Conservation (phyloP, 1,139 yeast genomes). For the Geotrichum macrosporum region DNA sequence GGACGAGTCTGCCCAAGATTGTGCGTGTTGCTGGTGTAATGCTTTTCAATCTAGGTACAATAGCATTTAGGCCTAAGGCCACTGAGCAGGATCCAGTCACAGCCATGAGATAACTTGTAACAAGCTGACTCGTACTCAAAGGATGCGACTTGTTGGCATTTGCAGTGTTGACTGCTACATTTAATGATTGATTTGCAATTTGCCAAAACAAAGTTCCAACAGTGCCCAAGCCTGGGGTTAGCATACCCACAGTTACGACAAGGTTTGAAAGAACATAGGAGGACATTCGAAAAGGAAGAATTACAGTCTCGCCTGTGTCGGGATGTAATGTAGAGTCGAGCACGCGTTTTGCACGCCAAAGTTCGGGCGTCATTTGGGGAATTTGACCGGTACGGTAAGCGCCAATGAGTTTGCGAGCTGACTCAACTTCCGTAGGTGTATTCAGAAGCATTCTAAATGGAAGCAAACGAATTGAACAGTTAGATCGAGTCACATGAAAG, state of each 20-base stretch:
- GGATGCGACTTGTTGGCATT: slow-evolving; percentile 96
- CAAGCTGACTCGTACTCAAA: slow-evolving; percentile 67
- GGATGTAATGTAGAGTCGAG: slow-evolving; percentile 90
- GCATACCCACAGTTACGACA: slow-evolving; percentile 96
- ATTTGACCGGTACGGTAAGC: slow-evolving; percentile 68
- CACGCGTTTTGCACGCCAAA: slow-evolving; percentile 85
- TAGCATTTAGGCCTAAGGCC: slow-evolving; percentile 83
- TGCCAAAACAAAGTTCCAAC: slow-evolving; percentile 96
- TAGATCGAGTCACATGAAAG: too few species aligned
- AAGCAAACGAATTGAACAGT: too few species aligned
- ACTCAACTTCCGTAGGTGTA: slow-evolving; percentile 56
- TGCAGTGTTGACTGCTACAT: slow-evolving; percentile 94
- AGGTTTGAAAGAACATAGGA: slow-evolving; percentile 88
- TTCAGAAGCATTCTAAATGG: slow-evolving; percentile 70
- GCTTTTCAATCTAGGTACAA: slow-evolving; percentile 74
- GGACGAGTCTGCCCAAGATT: slow-evolving; percentile 79
- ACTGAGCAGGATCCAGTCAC: slow-evolving; percentile 94
- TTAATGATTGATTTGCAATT: slow-evolving; percentile 90
- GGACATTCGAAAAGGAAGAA: slow-evolving; percentile 94
- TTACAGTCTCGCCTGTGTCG: slow-evolving; percentile 89
- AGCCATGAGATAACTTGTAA: slow-evolving; percentile 76
- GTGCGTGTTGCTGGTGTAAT: slow-evolving; percentile 64
- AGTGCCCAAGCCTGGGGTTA: slow-evolving; percentile 87
- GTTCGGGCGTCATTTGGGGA: slow-evolving; percentile 61
- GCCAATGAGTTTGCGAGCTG: slow-evolving; percentile 57